Conservation (phyloP, 2,329 filamentous ascomycete genomes). For the Plenodomus biglobosus region DNA sequence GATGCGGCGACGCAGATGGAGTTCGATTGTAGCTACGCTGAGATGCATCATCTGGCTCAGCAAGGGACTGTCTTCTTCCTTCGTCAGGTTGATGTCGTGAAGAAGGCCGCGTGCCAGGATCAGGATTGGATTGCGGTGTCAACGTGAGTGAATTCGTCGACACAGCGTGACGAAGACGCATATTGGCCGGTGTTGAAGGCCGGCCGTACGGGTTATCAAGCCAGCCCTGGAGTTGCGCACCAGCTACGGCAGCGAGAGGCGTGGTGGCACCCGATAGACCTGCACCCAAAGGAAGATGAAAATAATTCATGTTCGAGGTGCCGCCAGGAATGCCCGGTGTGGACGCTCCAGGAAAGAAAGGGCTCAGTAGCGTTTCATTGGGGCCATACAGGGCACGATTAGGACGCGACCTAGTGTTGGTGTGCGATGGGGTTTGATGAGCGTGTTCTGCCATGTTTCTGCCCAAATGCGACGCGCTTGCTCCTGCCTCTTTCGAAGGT, state of each 20-base stretch:
- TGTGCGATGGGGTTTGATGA: conserved; percentile 27
- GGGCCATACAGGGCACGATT: conserved; percentile 35
- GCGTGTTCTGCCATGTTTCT: conserved; percentile 19
- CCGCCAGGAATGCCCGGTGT: conserved; percentile 66
- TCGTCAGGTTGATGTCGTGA: conserved; percentile 46
- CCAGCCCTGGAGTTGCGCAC: conserved; percentile 64
- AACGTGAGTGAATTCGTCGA: conserved; percentile 51
- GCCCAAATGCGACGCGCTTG: conserved; percentile 17
- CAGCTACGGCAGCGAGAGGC: conserved; percentile 76
- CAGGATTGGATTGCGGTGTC: conserved; percentile 50
- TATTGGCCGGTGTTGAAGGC: conserved; percentile 38
- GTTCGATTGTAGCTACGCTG: conserved; percentile 34
- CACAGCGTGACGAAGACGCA: conserved; percentile 41
- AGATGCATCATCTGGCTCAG: conserved; percentile 30
- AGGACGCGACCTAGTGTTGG: conserved; percentile 29
- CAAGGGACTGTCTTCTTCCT: conserved; percentile 30
- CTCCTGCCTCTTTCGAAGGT: conserved; percentile 25
- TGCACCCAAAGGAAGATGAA: conserved; percentile 73
- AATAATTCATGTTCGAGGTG: conserved; percentile 77
- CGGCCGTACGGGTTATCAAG: conserved; percentile 39
- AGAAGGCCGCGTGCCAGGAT: conserved; percentile 48
- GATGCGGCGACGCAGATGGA: conserved; percentile 48
- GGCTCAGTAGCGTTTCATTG: conserved; percentile 41
- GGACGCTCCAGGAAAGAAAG: conserved; percentile 49
- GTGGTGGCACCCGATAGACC: conserved; percentile 76